Evolutionary conservation across 768 basidiomycete genomes (phyloP).

Genomic region (Coprinopsis cinerea): DNA sequence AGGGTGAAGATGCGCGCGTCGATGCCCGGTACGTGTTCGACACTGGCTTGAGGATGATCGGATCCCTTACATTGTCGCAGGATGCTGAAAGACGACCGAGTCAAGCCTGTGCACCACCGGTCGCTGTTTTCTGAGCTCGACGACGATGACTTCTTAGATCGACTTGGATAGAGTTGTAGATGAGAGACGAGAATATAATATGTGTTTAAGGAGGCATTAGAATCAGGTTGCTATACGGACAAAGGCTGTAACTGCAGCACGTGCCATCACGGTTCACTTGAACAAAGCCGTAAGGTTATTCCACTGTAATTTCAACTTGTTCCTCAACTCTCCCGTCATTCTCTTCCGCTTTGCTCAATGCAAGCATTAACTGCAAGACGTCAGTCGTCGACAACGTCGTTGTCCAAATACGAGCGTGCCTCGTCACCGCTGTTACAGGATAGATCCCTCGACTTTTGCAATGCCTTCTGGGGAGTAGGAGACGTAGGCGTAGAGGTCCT

Average conservation of each 20-base stretch:
- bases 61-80: constrained; percentile 30
- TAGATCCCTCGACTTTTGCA: constrained; percentile 84
- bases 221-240: background rate
- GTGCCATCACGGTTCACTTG: background rate
- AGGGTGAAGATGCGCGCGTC: constrained; percentile 86
- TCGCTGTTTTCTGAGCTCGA: constrained; percentile 39
- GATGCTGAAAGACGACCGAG: constrained; percentile 86
- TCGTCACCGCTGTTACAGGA: constrained; percentile 42
- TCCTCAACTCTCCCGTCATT: constrained; percentile 4
- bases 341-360: constrained; percentile 8
- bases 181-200: background rate
- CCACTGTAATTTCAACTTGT: constrained; percentile 3
- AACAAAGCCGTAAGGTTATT: constrained; percentile 2
- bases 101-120: constrained; percentile 44
- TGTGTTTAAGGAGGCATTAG: too few species aligned
- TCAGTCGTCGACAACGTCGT: constrained; percentile 77
- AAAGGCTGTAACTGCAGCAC: background rate
- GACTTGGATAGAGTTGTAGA: constrained; percentile 37
- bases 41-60: background rate
- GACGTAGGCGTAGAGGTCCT: constrained; percentile 91
- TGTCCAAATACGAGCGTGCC: constrained; percentile 61
- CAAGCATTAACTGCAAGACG: constrained; percentile 61
- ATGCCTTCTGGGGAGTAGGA: constrained; percentile 88
- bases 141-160: constrained; percentile 40
- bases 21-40: constrained; percentile 65